phyloP scores from a whole-genome alignment of 441 rosid genomes.

The Euphorbia celastroides region DNA sequence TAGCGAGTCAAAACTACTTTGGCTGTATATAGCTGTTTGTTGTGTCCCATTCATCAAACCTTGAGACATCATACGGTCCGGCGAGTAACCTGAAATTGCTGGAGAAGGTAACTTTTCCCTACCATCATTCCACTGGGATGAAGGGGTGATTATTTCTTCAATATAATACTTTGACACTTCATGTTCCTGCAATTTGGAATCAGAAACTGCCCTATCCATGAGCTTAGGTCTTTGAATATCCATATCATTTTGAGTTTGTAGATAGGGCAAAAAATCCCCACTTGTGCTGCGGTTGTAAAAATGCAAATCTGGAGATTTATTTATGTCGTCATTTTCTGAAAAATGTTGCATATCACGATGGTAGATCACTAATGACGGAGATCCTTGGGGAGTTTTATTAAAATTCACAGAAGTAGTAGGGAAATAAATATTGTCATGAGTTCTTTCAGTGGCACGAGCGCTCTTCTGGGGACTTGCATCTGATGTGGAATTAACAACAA shows the following conservation, averaged over 20 bases:
- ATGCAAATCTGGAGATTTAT: constrained; percentile 29
- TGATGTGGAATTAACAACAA: constrained; percentile 69
- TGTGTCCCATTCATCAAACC: constrained; percentile 26
- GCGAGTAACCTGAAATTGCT: constrained; percentile 32
- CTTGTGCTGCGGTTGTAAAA: constrained; percentile 39
- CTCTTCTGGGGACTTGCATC: constrained; percentile 51
- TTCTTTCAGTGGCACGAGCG: constrained; percentile 33
- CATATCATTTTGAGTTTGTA: constrained; percentile 25
- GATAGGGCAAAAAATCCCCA: constrained; percentile 32
- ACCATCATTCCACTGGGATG: constrained; percentile 24
- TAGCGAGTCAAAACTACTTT: constrained; percentile 19
- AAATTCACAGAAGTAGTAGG: constrained; percentile 27
- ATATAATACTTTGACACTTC: constrained; percentile 29
- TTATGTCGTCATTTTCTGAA: constrained; percentile 31
- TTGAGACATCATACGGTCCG: constrained; percentile 30
- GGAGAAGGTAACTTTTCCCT: constrained; percentile 35
- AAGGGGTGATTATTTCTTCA: constrained; percentile 33
- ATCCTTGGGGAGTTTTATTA: constrained; percentile 30
- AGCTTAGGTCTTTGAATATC: constrained; percentile 28
- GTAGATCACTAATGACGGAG: constrained; percentile 27
- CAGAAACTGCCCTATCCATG: constrained; percentile 51
- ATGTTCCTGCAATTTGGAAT: constrained; percentile 44
- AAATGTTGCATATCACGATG: constrained; percentile 33
- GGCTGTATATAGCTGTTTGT: constrained; percentile 21
- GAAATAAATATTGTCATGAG: constrained; percentile 29